These are phyloP conservation scores for Stentor roeselii DNA, from an alignment of 73 alveolate species.

Conservation along the genomic window DNA sequence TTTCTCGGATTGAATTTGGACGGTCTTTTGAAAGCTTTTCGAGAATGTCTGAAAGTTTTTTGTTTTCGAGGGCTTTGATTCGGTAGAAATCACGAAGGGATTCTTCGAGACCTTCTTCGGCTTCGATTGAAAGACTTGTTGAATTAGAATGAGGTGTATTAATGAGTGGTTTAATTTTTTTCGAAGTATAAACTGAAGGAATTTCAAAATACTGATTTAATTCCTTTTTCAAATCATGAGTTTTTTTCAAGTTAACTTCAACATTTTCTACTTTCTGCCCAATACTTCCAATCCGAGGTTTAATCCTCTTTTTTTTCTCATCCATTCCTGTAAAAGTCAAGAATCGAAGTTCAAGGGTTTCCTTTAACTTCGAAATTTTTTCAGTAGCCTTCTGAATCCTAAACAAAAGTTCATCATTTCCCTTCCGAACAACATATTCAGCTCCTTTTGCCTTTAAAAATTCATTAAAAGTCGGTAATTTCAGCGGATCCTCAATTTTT, in stretches of 20 bases:
- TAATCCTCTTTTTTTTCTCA: neutral
- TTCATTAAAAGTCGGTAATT: conserved; percentile 12
- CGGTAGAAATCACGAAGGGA: neutral
- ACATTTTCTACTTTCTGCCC: too few relatives aligned
- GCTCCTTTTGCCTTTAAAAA: neutral
- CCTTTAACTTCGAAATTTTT: neutral
- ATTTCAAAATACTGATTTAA: neutral
- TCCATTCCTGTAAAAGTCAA: neutral
- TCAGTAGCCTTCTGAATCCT: neutral
- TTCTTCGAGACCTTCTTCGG: neutral
- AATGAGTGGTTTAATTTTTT: too few relatives aligned
- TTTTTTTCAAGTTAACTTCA: neutral
- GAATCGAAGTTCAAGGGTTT: neutral
- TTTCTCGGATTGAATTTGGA: neutral
- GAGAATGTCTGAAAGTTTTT: neutral
- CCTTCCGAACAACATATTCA: neutral
- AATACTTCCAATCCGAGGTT: neutral
- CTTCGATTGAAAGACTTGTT: neutral
- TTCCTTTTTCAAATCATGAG: neutral
- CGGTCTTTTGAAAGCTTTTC: conserved; percentile 7
- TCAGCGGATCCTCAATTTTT: neutral
- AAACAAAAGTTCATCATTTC: neutral
- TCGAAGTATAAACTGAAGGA: neutral
- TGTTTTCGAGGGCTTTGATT: conserved; percentile 14
- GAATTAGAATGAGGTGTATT: neutral